Conservation (phyloP, 768 basidiomycete species). For the Cubamyces lactineus region DNA sequence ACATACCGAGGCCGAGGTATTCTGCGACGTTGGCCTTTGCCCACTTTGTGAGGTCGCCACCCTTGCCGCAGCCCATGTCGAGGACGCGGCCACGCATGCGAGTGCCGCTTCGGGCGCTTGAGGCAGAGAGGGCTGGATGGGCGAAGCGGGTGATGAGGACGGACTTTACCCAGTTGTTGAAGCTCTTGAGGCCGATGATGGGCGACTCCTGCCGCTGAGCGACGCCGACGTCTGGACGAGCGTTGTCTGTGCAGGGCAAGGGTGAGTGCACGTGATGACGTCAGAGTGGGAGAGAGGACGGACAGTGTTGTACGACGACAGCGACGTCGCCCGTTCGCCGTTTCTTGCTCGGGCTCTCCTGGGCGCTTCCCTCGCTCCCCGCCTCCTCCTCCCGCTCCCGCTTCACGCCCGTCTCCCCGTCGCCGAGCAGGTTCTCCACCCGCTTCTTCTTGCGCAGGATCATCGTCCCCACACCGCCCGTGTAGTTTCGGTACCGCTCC, state of each 20-base stretch:
- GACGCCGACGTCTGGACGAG: slow-evolving; percentile 89
- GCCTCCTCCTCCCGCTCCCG: slow-evolving; percentile 47
- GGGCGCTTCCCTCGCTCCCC: slow-evolving; percentile 23
- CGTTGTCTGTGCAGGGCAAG: slow-evolving; percentile 66
- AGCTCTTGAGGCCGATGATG: slow-evolving; percentile 95
- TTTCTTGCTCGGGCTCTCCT: slow-evolving; percentile 43
- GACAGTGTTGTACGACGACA: slow-evolving; percentile 79
- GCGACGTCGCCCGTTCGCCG: slow-evolving; percentile 65
- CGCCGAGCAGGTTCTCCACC: slow-evolving; percentile 24
- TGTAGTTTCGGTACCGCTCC: slow-evolving; percentile 57
- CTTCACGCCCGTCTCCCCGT: slow-evolving; percentile 37
- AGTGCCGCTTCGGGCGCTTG: slow-evolving; percentile 37
- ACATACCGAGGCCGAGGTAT: slow-evolving; percentile 79
- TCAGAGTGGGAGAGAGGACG: slow-evolving; percentile 36
- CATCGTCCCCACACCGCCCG: slow-evolving; percentile 54
- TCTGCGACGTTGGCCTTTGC: slow-evolving; percentile 80
- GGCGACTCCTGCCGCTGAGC: slow-evolving; percentile 84
- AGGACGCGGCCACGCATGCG: slow-evolving; percentile 72
- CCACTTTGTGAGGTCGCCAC: slow-evolving; percentile 97
- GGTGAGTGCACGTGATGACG: slow-evolving; percentile 10
- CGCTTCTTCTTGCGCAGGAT: slow-evolving; percentile 41
- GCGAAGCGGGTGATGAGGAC: slow-evolving; percentile 93
- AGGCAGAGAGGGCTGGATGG: slow-evolving; percentile 62
- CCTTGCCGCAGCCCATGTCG: slow-evolving; percentile 99
- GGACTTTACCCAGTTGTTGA: slow-evolving; percentile 99